These are phyloP conservation scores for Aspergillus hiratsukae DNA, from an alignment of 2,329 filamentous ascomycete species.

Conservation along the genomic window DNA sequence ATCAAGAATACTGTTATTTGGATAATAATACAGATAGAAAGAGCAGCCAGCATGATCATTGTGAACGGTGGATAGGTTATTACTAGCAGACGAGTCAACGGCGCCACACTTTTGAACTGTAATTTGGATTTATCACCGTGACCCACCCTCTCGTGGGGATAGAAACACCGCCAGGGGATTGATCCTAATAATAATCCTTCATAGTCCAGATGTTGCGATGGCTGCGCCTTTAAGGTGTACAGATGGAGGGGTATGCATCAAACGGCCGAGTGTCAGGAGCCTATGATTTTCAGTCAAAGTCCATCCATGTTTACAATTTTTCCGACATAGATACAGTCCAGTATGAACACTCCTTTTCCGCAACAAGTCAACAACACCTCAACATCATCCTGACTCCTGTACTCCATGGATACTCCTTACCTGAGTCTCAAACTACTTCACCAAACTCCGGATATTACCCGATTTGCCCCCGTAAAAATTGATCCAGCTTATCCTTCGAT, in stretches of 20 bases:
- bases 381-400: not conserved
- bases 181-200: too few relatives aligned
- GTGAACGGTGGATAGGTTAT: not conserved
- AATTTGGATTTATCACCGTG: not conserved
- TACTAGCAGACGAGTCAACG: conserved; percentile 4
- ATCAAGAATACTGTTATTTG: not conserved
- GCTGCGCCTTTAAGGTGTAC: not conserved
- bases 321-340: not conserved
- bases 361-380: not conserved
- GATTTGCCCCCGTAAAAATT: not conserved
- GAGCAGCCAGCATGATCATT: not conserved
- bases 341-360: too few relatives aligned
- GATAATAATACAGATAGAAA: not conserved
- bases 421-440: not conserved
- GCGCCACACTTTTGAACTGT: conserved; percentile 6
- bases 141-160: not conserved
- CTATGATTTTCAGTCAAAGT: too few relatives aligned
- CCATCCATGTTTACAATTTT: not conserved
- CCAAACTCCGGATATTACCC: conserved; percentile 5
- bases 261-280: too few relatives aligned
- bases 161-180: not conserved
- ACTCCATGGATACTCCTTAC: not conserved
- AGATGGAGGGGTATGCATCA: not conserved
- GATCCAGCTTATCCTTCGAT: not conserved
- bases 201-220: not conserved